Evolutionary conservation across 306 rosid genomes (phyloP).

Genomic region (Geum urbanum): DNA sequence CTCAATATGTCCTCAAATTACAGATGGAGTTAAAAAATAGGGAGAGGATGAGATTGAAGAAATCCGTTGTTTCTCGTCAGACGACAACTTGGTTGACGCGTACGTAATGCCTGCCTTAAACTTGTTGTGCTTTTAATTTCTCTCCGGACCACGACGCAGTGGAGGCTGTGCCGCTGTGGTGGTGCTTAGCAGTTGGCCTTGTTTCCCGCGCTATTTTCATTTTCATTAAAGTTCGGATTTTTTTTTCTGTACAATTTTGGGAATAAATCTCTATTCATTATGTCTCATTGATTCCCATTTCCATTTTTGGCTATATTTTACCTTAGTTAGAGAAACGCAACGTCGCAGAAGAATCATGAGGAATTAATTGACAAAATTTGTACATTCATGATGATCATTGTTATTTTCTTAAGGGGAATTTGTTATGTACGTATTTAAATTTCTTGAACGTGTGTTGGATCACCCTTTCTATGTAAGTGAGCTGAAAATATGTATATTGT

Average conservation of each 20-base stretch:
- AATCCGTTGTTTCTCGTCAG: background rate
- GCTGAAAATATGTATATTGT: too few relatives aligned
- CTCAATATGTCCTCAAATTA: background rate
- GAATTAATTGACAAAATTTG: background rate
- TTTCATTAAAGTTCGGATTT: too few relatives aligned
- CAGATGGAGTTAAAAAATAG: background rate
- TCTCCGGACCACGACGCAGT: background rate
- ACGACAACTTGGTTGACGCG: slow-evolving; percentile 13
- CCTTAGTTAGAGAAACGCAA: background rate
- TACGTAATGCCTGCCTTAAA: too few relatives aligned
- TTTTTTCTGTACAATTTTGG: too few relatives aligned
- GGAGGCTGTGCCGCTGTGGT: too few relatives aligned
- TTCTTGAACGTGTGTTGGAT: too few relatives aligned
- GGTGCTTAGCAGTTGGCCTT: background rate
- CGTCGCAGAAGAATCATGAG: background rate
- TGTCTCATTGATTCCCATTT: background rate
- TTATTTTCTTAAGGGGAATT: background rate
- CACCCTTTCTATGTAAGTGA: too few relatives aligned
- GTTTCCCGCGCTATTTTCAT: background rate
- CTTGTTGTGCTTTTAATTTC: background rate
- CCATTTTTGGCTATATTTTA: background rate
- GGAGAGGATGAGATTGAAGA: background rate
- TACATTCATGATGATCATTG: background rate
- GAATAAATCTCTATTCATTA: background rate
- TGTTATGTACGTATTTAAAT: too few relatives aligned